These are phyloP conservation scores for Toxicodendron radicans DNA, from an alignment of 345 rosid species.

Conservation along the genomic window DNA sequence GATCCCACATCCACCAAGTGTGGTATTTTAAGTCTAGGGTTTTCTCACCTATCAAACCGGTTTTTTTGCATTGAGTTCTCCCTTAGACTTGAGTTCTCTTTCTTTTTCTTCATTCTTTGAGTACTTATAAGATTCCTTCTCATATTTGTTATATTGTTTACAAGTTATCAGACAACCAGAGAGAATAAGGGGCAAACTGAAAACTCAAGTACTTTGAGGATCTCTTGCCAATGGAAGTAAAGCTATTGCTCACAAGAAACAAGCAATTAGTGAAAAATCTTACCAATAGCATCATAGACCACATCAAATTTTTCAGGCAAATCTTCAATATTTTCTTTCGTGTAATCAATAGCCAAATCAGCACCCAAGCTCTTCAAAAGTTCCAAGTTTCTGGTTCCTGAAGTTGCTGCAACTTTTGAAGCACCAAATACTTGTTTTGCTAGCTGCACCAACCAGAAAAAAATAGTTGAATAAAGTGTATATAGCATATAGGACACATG, in stretches of 20 bases:
- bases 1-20: no score
- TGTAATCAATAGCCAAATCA: slow-evolving; percentile 90
- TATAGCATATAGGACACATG: background rate
- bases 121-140: no score
- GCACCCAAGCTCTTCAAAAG: slow-evolving; percentile 73
- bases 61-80: no score
- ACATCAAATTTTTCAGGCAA: slow-evolving; percentile 78
- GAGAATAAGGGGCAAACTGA: background rate
- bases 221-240: background rate
- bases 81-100: no score
- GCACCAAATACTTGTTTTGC: slow-evolving; percentile 93
- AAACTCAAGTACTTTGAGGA: background rate
- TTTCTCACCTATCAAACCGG: no score
- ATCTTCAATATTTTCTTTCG: slow-evolving; percentile 80
- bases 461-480: background rate
- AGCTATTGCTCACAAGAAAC: background rate
- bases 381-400: slow-evolving; percentile 75
- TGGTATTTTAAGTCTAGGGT: no score
- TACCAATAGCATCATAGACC: slow-evolving; percentile 88
- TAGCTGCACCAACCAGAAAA: slow-evolving; percentile 44
- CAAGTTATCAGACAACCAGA: background rate
- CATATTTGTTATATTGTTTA: no score
- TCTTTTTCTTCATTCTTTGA: no score
- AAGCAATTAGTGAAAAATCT: slow-evolving; percentile 11
- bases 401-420: slow-evolving; percentile 82